These are phyloP conservation scores for Boletus huronensis DNA, from an alignment of 768 basidiomycete genomes.

Conservation along the genomic window DNA sequence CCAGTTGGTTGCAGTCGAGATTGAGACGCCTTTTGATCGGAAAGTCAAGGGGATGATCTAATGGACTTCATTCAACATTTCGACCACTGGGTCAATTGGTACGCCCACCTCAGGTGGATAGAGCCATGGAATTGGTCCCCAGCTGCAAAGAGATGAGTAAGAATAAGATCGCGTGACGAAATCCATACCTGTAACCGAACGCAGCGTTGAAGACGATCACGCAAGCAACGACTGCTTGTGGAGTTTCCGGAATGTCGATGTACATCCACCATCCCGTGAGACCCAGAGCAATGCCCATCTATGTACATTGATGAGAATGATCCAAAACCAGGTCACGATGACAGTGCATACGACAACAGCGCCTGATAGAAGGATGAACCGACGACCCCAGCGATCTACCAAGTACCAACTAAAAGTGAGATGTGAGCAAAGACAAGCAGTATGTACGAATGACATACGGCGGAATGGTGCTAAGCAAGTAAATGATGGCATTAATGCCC, in stretches of 20 bases:
- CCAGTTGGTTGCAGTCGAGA: conserved; percentile 88
- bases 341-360: conserved; percentile 62
- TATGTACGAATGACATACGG: conserved; percentile 51
- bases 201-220: conserved; percentile 93
- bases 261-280: conserved; percentile 94
- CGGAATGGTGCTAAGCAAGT: conserved; percentile 74
- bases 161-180: background rate
- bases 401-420: conserved; percentile 73
- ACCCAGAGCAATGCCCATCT: conserved; percentile 82
- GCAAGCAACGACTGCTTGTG: conserved; percentile 81
- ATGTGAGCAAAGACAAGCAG: conserved; percentile 6
- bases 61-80: conserved; percentile 1
- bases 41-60: conserved; percentile 88
- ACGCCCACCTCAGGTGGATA: conserved; percentile 75
- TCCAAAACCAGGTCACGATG: background rate
- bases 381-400: conserved; percentile 87
- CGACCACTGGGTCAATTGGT: background rate
- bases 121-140: conserved; percentile 88
- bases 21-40: conserved; percentile 92
- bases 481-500: conserved; percentile 85
- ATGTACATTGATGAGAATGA: conserved; percentile 1
- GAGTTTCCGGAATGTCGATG: conserved; percentile 80
- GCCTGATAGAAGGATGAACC: conserved; percentile 82
- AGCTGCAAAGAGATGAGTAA: conserved; percentile 35
- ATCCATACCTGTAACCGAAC: conserved; percentile 75